These are phyloP conservation scores for Sporothrix luriei DNA, from an alignment of 2,329 filamentous ascomycete genomes.

Conservation along the genomic window DNA sequence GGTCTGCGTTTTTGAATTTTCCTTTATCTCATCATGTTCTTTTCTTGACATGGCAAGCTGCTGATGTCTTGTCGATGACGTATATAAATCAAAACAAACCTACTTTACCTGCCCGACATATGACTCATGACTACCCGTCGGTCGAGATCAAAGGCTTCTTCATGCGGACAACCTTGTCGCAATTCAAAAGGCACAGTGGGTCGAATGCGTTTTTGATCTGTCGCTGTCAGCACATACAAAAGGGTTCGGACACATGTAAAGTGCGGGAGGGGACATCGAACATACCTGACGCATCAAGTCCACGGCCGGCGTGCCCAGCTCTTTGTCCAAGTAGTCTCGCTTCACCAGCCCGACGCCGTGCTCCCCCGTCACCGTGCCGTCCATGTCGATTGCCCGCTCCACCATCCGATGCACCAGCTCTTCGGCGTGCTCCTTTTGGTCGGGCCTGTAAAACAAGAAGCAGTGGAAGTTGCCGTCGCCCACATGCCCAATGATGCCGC, in stretches of 20 bases:
- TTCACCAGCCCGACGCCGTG: slow-evolving; percentile 84
- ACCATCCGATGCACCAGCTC: slow-evolving; percentile 80
- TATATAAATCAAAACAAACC: too few relatives aligned
- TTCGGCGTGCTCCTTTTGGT: slow-evolving; percentile 67
- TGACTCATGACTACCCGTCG: background rate
- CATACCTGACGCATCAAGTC: slow-evolving; percentile 73
- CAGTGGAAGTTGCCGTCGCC: slow-evolving; percentile 70
- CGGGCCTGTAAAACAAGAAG: slow-evolving; percentile 64
- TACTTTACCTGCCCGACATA: too few relatives aligned
- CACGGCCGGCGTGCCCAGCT: slow-evolving; percentile 72
- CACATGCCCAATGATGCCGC: slow-evolving; percentile 72
- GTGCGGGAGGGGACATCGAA: background rate
- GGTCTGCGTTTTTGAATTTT: background rate
- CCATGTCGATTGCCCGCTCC: slow-evolving; percentile 79
- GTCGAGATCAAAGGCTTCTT: slow-evolving; percentile 45
- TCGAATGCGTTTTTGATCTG: slow-evolving; percentile 76
- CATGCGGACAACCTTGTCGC: slow-evolving; percentile 68
- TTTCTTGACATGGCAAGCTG: too few relatives aligned
- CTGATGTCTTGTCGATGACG: too few relatives aligned
- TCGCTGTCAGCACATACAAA: background rate
- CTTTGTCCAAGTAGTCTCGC: slow-evolving; percentile 77
- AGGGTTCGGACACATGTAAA: background rate
- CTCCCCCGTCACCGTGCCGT: slow-evolving; percentile 84
- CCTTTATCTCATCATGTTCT: background rate
- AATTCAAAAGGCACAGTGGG: slow-evolving; percentile 69